Conservation (phyloP, 2,329 filamentous ascomycete genomes). For the Ilyonectria sp. region DNA sequence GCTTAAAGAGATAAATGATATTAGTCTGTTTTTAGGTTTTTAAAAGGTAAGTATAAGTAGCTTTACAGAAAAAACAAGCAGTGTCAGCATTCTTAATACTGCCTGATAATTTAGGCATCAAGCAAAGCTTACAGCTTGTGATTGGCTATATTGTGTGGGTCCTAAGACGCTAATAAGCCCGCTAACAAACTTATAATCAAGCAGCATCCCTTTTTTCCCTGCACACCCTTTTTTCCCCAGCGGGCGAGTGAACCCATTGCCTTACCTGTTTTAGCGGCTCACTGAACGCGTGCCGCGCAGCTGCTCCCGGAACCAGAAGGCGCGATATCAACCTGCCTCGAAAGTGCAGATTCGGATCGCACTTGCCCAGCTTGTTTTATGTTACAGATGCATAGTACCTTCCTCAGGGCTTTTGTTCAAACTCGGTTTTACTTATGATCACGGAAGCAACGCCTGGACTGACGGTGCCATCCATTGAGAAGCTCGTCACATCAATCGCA, state of each 20-base stretch:
- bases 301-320: too few species aligned
- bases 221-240: neutral
- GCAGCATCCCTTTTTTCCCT: neutral
- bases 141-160: neutral
- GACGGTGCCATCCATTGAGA: conserved; percentile 11
- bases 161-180: conserved; percentile 10
- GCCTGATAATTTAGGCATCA: conserved; percentile 4
- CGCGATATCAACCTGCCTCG: too few species aligned
- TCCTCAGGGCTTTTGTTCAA: neutral
- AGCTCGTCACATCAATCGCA: conserved; percentile 29
- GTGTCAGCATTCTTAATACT: neutral
- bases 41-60: too few species aligned
- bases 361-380: neutral
- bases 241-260: neutral
- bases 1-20: too few species aligned
- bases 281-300: neutral
- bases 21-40: too few species aligned
- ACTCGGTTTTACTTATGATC: conserved; percentile 11
- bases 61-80: conserved; percentile 3
- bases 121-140: neutral
- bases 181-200: conserved; percentile 8
- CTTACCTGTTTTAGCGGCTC: neutral
- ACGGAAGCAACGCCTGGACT: neutral
- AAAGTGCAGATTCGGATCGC: too few species aligned
- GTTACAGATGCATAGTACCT: neutral